Evolutionary conservation across 75 land plant species (phyloP).

Genomic region (Isoetes taiwanensis): DNA sequence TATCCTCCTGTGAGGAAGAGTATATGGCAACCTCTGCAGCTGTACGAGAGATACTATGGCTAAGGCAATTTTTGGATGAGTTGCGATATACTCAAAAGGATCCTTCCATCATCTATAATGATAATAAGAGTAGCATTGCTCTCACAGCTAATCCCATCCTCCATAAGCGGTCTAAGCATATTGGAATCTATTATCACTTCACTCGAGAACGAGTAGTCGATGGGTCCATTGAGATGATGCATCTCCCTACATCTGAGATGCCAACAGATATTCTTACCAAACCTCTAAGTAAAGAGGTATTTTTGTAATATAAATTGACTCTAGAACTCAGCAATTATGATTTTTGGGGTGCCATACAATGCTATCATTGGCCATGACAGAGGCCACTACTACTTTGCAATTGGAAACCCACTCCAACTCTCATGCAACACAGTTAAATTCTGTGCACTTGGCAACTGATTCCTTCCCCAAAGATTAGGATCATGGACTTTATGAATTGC

Average conservation of each 20-base stretch:
- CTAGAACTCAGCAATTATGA: too few species aligned
- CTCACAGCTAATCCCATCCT: neutral
- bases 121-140: neutral
- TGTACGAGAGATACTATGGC: neutral
- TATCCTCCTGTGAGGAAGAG: neutral
- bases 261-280: neutral
- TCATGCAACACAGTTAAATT: too few species aligned
- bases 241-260: neutral
- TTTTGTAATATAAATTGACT: too few species aligned
- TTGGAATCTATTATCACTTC: neutral
- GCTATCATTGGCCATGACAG: too few species aligned
- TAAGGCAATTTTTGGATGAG: neutral
- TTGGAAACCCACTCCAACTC: too few species aligned
- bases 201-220: neutral
- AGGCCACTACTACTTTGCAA: too few species aligned
- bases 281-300: too few species aligned
- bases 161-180: neutral
- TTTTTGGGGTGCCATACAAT: too few species aligned
- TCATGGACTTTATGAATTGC: too few species aligned
- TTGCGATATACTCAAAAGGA: too few species aligned
- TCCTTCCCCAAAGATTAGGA: too few species aligned
- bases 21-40: neutral
- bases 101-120: conserved; percentile 6
- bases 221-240: neutral
- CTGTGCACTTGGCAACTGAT: too few species aligned